Evolutionary conservation across 23 red algal species (phyloP), one percentile per base, ranked within the genome.

Genomic region (Gracilaria domingensis): DNA sequence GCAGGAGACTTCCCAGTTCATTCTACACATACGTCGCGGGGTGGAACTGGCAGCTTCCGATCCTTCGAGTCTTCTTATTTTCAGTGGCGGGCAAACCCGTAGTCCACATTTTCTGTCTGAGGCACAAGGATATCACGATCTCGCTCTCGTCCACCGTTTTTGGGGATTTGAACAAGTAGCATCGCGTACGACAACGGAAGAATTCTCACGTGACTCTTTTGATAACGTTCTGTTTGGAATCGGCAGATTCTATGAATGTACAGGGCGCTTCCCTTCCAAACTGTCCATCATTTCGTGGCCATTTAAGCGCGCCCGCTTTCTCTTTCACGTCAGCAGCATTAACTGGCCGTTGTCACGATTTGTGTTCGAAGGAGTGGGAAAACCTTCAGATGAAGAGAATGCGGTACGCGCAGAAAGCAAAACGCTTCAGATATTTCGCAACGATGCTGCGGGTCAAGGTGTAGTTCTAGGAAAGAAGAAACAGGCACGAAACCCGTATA

Each of bases 141-240:
- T 89, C 12, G 93, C 93, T 25, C 21, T 66, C 21, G 14, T 73
- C 1, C 70, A 78, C 54, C 54, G 83, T 36, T 95, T 88, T 42
- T 95, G 80, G 79, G 93, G 93, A 17, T 29, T 28, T 28, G n/a
- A 71, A 16, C 49, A 45, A 17, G 85, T 97, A 12, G 25, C 33
- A 33, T 24, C 85, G 4, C 36, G 95, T 12, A 75, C 84, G 16
- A 75, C 88, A 2, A 97, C 95, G 21, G 95, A 97, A 61, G 90
- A 94, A 55, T 86, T 85, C 42, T 92, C 95, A 0, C 84, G 95
- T 13, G 95, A 97, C 53, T 94, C 90, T 21, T 97, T 79, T 88
- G 95, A 97, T 54, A 97, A 97, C 74, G 59, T 97, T 17, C 40
- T 94, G 30, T 97, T 94, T 73, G 76, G 80, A 28, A 89, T 97